These are phyloP conservation scores for Hortiboletus rubellus DNA, from an alignment of 1,284 basidiomycete genomes.

Conservation along the genomic window DNA sequence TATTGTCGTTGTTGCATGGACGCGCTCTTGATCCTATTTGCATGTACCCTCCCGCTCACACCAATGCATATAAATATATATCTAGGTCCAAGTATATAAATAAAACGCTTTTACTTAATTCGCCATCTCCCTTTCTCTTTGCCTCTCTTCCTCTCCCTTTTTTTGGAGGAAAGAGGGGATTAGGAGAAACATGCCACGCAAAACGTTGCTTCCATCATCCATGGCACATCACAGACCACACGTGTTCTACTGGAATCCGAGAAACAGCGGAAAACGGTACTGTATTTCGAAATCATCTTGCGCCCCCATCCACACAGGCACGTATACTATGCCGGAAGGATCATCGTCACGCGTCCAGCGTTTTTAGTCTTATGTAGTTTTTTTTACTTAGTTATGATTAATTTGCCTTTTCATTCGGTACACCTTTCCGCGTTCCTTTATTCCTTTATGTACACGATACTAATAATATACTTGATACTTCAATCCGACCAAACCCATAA, in stretches of 20 bases:
- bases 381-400: not conserved
- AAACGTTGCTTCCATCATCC: not conserved
- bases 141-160: not conserved
- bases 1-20: conserved; percentile 11
- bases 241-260: conserved; percentile 16
- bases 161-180: not conserved
- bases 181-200: not conserved
- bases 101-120: conserved; percentile 12
- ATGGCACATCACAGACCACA: conserved; percentile 8
- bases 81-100: conserved; percentile 20
- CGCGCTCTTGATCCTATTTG: conserved; percentile 7
- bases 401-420: not conserved
- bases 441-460: not conserved
- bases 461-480: not conserved
- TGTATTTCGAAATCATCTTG: conserved; percentile 21
- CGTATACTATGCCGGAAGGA: conserved; percentile 25
- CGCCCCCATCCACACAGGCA: conserved; percentile 10
- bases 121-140: not conserved
- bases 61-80: conserved; percentile 14
- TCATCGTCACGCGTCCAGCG: conserved; percentile 12
- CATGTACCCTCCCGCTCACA: conserved; percentile 1
- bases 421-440: not conserved
- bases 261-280: not conserved
- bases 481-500: not conserved
- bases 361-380: not conserved